Conservation (phyloP, 2,329 filamentous ascomycete genomes). For the Drechslera avenae region DNA sequence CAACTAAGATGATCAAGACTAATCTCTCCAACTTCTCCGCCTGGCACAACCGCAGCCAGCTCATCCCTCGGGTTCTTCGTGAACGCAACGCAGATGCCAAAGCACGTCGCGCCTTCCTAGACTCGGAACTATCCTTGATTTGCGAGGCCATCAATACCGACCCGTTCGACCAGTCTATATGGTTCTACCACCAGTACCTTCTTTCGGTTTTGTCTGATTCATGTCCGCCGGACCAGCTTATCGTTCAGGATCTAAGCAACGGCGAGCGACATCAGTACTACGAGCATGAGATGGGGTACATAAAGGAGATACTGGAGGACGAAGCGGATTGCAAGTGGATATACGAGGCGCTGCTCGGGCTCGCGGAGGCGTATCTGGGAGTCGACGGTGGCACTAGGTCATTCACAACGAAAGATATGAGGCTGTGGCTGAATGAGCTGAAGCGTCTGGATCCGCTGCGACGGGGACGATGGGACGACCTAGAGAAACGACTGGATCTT, state of each 20-base stretch:
- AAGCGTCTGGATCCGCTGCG: slow-evolving; percentile 75
- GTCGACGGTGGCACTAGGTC: slow-evolving; percentile 47
- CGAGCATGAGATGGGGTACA: slow-evolving; percentile 71
- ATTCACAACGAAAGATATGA: slow-evolving; percentile 54
- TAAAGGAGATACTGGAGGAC: slow-evolving; percentile 70
- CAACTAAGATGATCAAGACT: slow-evolving; percentile 81
- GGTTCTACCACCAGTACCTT: slow-evolving; percentile 94
- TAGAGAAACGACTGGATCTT: slow-evolving; percentile 58
- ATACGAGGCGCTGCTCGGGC: slow-evolving; percentile 83
- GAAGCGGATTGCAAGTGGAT: slow-evolving; percentile 83
- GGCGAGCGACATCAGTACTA: slow-evolving; percentile 70
- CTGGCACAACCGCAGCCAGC: slow-evolving; percentile 87
- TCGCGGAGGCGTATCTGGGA: slow-evolving; percentile 66
- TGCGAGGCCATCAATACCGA: slow-evolving; percentile 82
- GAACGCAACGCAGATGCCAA: slow-evolving; percentile 69
- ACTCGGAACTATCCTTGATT: slow-evolving; percentile 77
- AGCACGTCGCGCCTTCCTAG: slow-evolving; percentile 71
- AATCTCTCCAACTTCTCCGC: slow-evolving; percentile 96
- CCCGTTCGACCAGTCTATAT: slow-evolving; percentile 91
- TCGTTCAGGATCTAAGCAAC: slow-evolving; percentile 67
- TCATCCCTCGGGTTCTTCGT: slow-evolving; percentile 76
- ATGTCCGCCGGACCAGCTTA: slow-evolving; percentile 58
- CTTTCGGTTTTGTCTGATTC: slow-evolving; percentile 66
- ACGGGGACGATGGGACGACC: slow-evolving; percentile 74
- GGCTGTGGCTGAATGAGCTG: slow-evolving; percentile 65